These are phyloP conservation scores for Volutella citrinella DNA, from an alignment of 2,329 filamentous ascomycete species.

Conservation along the genomic window DNA sequence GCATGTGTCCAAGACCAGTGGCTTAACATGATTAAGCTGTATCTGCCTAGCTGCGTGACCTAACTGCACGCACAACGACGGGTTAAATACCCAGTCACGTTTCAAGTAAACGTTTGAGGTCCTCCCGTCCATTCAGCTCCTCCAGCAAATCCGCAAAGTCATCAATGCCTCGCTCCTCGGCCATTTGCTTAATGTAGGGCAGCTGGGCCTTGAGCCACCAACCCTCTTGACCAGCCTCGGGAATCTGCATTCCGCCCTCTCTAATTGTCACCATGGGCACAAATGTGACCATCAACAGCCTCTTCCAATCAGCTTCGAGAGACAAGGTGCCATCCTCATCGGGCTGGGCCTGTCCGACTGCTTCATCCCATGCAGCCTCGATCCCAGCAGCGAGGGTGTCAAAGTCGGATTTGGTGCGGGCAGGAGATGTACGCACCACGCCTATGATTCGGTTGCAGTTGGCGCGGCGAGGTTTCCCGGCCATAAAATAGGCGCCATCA, in stretches of 20 bases:
- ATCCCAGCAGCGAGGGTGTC: slow-evolving; percentile 12
- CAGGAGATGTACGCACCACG: slow-evolving; percentile 12
- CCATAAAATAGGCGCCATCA: slow-evolving; percentile 12
- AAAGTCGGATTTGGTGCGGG: slow-evolving; percentile 9
- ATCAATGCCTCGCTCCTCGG: not conserved
- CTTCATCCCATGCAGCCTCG: slow-evolving; percentile 11
- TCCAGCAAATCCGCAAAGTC: slow-evolving; percentile 6
- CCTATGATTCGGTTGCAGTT: slow-evolving; percentile 16
- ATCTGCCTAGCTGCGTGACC: too few relatives aligned
- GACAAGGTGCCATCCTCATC: too few relatives aligned
- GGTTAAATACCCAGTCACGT: too few relatives aligned
- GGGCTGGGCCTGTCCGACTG: not conserved
- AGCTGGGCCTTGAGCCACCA: slow-evolving; percentile 12
- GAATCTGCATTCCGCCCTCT: slow-evolving; percentile 17
- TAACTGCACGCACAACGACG: too few relatives aligned
- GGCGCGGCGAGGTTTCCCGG: slow-evolving; percentile 3
- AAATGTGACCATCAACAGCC: slow-evolving; percentile 14
- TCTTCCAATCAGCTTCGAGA: slow-evolving; percentile 9
- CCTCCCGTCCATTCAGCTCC: slow-evolving; percentile 7
- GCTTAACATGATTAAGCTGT: too few relatives aligned
- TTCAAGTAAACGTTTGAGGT: too few relatives aligned
- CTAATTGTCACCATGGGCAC: slow-evolving; percentile 14
- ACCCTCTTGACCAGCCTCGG: slow-evolving; percentile 15
- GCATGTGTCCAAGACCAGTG: too few relatives aligned
- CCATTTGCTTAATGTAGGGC: slow-evolving; percentile 13